These are phyloP conservation scores for Eimeria necatrix DNA, from an alignment of 169 alveolate genomes.

Conservation along the genomic window DNA sequence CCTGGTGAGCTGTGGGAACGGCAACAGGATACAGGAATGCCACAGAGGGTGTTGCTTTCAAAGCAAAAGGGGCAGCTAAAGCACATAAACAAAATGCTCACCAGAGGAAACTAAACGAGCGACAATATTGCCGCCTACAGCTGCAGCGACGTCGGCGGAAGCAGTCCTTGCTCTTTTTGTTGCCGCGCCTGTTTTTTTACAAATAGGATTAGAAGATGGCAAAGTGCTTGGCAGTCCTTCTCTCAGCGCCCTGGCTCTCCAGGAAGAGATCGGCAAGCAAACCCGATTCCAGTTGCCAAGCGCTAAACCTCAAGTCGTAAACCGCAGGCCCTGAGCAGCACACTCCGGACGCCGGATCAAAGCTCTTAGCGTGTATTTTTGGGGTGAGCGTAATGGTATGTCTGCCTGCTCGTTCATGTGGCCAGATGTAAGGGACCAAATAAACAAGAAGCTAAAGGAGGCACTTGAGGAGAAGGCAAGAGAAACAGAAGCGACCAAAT, in stretches of 20 bases:
- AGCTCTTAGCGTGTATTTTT: not conserved
- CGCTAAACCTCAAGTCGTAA: not conserved
- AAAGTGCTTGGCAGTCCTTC: not conserved
- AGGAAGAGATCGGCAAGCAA: not conserved
- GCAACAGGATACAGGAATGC: too few species aligned
- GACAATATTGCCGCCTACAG: too few species aligned
- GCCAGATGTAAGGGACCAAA: not conserved
- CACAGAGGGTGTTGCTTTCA: too few species aligned
- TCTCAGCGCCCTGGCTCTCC: not conserved
- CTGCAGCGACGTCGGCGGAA: too few species aligned
- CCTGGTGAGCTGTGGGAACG: too few species aligned
- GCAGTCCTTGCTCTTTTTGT: too few species aligned
- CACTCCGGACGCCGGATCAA: not conserved
- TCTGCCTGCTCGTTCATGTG: not conserved
- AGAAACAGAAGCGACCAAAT: not conserved
- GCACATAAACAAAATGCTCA: too few species aligned
- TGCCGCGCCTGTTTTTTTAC: too few species aligned
- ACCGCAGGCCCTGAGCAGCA: not conserved
- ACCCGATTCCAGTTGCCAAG: not conserved
- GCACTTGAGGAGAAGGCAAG: not conserved
- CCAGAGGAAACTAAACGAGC: too few species aligned
- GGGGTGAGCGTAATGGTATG: not conserved
- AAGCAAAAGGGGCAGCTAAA: too few species aligned
- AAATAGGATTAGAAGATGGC: not conserved
- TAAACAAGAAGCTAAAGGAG: not conserved